Conservation (phyloP, 352 stramenopile genomes). For the Pythium monospermum region DNA sequence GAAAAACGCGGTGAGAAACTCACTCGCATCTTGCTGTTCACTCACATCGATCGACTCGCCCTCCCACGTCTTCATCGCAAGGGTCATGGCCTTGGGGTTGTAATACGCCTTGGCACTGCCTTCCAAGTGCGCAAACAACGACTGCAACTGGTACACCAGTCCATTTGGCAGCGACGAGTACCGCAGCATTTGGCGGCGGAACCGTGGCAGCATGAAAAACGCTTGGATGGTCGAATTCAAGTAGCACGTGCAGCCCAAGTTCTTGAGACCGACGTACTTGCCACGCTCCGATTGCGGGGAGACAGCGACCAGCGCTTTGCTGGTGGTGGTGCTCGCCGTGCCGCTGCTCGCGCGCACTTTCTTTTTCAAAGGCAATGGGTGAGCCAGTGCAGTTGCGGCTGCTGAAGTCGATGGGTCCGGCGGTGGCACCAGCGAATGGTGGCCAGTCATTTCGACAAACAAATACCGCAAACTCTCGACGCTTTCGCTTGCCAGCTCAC, state of each 20-base stretch:
- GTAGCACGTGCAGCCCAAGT: constrained; percentile 95
- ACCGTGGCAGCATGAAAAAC: constrained; percentile 93
- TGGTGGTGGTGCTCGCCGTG: neutral
- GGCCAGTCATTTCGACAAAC: constrained; percentile 59
- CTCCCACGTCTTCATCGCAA: constrained; percentile 85
- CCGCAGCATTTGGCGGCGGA: constrained; percentile 83
- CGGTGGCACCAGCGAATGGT: constrained; percentile 65
- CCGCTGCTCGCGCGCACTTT: neutral
- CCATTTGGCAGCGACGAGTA: constrained; percentile 25
- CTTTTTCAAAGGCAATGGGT: neutral
- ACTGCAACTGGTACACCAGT: constrained; percentile 86
- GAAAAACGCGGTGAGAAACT: constrained; percentile 93
- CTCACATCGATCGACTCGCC: constrained; percentile 86
- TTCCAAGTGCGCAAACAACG: constrained; percentile 87
- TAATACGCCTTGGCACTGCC: constrained; percentile 83
- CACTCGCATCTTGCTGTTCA: constrained; percentile 90
- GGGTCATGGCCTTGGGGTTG: constrained; percentile 74
- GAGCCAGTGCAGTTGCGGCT: neutral
- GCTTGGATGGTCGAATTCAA: constrained; percentile 94
- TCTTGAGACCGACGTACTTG: constrained; percentile 92
- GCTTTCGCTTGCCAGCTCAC: constrained; percentile 63
- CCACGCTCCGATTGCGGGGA: constrained; percentile 42
- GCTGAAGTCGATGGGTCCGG: constrained; percentile 31
- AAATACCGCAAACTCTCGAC: constrained; percentile 54
- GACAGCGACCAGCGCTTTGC: constrained; percentile 27